Base-by-base conservation (phyloP, 805 yeast species). In the Starmerella tilneyi region DNA sequence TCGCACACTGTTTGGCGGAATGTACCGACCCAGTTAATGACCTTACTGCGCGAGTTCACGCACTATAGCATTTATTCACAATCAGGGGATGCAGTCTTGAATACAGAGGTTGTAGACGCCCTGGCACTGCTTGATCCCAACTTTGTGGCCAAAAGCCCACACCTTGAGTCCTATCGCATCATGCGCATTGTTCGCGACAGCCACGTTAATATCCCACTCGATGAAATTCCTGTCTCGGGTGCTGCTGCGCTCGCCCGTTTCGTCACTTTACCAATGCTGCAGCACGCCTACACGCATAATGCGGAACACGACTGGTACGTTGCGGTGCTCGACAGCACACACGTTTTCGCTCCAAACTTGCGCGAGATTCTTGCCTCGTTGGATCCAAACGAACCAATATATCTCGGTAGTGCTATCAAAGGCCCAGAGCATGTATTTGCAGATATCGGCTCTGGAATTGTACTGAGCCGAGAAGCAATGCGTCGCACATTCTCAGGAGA, bases 1-100 rank as follows among this genome's bases (percentile, higher is more conserved):
- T 41, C 53, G 23, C 43, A 50, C 17, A 47, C 55, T 3, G 44
- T 51, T 19, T 59, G 63, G 63, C 43, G 51, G 20, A 48, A 54
- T 16, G 17, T 59, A 20, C 63, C 63, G 8, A 36, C 49, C 6
- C 63, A 56, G 41, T 30, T 58, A 16, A 35, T 41, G n/a, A 58
- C 60, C 5, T 49, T 57, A 5, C 46, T 59, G n/a, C 51, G 48
- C 9, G 49, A 48, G 16, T 46, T 58, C 41, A 53, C 51, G 3
- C 45, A 54, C 43, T 50, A 46, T 30, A 52, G 42, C 13, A 17
- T 59, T 4, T 59, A 55, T 46, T 51, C 56, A 12, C 55, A 54
- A 41, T 51, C 54, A 5, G 53, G 57, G 8, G 61, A 55, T 43
- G 32, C 46, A 9, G 43, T 59, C 11, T 54, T 52, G 4, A 58